phyloP scores from a whole-genome alignment of 2,329 filamentous ascomycete genomes.

The Cladosporium austrohemisphaericum region DNA sequence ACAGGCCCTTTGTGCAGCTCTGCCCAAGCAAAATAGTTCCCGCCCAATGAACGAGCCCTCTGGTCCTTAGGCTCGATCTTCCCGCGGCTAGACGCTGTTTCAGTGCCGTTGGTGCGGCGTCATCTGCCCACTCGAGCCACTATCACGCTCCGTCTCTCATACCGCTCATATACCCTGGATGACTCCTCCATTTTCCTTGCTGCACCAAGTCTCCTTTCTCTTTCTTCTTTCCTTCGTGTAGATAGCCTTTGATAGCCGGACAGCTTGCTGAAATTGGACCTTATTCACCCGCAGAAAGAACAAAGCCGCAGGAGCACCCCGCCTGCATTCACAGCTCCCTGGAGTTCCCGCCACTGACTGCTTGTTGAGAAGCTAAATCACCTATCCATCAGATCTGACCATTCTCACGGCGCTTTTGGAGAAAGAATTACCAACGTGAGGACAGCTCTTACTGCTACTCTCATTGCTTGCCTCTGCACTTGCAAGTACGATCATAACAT shows the following conservation, averaged over 20 bases:
- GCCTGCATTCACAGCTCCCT: slow-evolving; percentile 16
- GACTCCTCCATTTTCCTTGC: slow-evolving; percentile 11
- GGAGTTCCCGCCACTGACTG: slow-evolving; percentile 14
- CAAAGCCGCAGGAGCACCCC: slow-evolving; percentile 16
- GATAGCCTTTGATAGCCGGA: slow-evolving; percentile 26
- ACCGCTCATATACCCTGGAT: slow-evolving; percentile 17
- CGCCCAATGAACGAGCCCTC: slow-evolving; percentile 2
- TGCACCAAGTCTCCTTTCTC: background rate
- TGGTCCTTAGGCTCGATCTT: slow-evolving; percentile 7
- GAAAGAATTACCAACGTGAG: background rate
- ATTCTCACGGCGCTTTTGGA: background rate
- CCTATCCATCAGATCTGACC: slow-evolving; percentile 4
- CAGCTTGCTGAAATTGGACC: slow-evolving; percentile 17
- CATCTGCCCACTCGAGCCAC: slow-evolving; percentile 17
- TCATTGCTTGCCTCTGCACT: background rate
- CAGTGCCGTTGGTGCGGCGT: slow-evolving; percentile 13
- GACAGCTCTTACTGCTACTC: background rate
- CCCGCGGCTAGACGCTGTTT: slow-evolving; percentile 11
- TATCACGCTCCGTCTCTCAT: slow-evolving; percentile 19
- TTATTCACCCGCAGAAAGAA: slow-evolving; percentile 18
- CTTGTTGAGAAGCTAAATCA: slow-evolving; percentile 27
- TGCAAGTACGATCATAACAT: slow-evolving; percentile 5
- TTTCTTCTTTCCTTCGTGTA: slow-evolving; percentile 19
- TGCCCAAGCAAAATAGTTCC: slow-evolving; percentile 14
- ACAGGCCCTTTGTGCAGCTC: slow-evolving; percentile 11